A percentile compares a stretch with the other conserved stretches of the same genome.
Evolutionary conservation across 2,329 filamentous ascomycete genomes (phyloP).

Genomic region (Alternaria brassicicola): DNA sequence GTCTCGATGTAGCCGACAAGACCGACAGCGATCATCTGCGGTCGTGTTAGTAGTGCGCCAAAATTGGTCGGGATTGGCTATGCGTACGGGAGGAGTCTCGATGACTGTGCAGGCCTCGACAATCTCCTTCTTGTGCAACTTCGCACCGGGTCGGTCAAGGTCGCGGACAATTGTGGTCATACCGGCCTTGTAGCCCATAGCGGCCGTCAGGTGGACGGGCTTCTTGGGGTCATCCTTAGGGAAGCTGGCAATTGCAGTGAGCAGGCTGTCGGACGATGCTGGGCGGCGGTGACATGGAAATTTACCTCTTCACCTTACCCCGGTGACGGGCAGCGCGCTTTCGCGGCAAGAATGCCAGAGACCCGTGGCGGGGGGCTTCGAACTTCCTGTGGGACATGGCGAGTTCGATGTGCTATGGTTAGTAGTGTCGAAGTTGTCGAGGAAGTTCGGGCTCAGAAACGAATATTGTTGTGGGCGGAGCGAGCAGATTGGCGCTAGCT

Average conservation of each 20-base stretch:
- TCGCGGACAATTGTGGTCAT: constrained; percentile 99
- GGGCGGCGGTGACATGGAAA: constrained; percentile 53
- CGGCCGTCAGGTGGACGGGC: constrained; percentile 96
- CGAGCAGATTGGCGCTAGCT: constrained; percentile 8
- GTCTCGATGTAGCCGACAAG: constrained; percentile 99
- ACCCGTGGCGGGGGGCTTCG: constrained; percentile 92
- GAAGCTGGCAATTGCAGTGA: constrained; percentile 68
- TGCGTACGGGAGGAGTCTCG: constrained; percentile 69
- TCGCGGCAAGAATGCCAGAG: constrained; percentile 63
- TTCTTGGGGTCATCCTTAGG: constrained; percentile 99
- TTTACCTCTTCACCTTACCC: constrained; percentile 98
- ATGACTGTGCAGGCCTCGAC: constrained; percentile 52
- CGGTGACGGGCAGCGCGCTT: constrained; percentile 95
- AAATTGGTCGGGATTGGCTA: constrained; percentile 61
- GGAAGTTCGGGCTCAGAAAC: constrained; percentile 23
- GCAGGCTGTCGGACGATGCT: constrained; percentile 27
- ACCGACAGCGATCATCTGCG: constrained; percentile 98
- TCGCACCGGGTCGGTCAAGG: constrained; percentile 97
- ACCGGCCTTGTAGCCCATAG: constrained; percentile 99
- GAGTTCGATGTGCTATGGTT: constrained; percentile 46
- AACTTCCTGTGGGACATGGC: constrained; percentile 68
- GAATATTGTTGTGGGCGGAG: constrained; percentile 20
- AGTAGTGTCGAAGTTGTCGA: constrained; percentile 41
- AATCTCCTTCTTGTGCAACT: constrained; percentile 85
- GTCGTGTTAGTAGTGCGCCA: constrained; percentile 36